phyloP scores from a whole-genome alignment of 192 early-diverging fungal genomes.

The Hyaloraphidium curvatum region DNA sequence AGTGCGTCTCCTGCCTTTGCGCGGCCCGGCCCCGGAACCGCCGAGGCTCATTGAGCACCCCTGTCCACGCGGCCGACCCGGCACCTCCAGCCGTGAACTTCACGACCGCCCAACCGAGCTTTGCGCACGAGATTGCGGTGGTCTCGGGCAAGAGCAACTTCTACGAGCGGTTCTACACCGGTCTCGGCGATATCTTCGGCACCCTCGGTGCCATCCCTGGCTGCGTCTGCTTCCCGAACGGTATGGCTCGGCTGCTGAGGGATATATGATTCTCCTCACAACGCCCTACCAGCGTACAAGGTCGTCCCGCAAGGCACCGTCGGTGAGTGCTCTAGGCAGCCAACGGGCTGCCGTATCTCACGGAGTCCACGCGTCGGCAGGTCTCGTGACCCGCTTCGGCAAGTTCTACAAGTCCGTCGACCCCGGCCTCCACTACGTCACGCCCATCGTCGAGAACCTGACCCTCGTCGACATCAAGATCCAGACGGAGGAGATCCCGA shows the following conservation, averaged over 20 bases:
- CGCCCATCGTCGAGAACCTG: conserved; percentile 19
- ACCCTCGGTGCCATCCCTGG: background rate
- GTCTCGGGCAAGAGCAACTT: background rate
- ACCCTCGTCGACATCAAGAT: conserved; percentile 35
- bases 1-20: no score
- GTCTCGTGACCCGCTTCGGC: background rate
- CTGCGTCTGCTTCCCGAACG: background rate
- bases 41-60: no score
- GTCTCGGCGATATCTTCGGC: background rate
- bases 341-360: background rate
- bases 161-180: background rate
- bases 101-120: no score
- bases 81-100: no score
- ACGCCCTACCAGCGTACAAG: background rate
- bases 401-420: conserved; percentile 17
- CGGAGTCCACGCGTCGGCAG: conserved; percentile 7
- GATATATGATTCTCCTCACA: background rate
- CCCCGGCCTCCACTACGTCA: conserved; percentile 25
- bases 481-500: conserved; percentile 37
- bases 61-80: no score
- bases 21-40: no score
- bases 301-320: background rate
- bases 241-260: background rate
- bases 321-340: background rate
- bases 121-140: background rate